Evolutionary conservation across 805 yeast genomes (phyloP).

Genomic region (Candida palmyrensis): DNA sequence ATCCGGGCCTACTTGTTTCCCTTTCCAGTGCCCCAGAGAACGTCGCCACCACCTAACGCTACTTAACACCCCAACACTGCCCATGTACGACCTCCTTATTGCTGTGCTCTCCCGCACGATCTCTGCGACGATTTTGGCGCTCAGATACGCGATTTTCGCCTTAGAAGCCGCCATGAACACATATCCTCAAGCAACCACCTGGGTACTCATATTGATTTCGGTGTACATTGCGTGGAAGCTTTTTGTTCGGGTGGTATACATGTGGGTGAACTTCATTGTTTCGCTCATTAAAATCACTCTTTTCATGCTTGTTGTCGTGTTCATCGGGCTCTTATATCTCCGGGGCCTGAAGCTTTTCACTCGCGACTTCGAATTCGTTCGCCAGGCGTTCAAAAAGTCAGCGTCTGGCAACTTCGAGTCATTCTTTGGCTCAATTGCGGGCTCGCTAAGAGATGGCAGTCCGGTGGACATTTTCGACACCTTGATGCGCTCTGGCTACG

Average conservation of each 20-base stretch:
- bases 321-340: slow-evolving; percentile 1
- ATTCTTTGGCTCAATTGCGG: neutral
- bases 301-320: neutral
- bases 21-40: no score
- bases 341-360: slow-evolving; percentile 1
- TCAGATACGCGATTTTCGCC: neutral
- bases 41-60: no score
- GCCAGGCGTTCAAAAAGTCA: no score
- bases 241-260: neutral
- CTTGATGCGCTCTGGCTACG: no score
- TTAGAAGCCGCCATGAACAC: neutral
- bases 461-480: no score
- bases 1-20: no score
- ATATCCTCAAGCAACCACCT: slow-evolving; percentile 1
- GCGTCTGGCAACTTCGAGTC: neutral
- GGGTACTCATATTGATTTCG: neutral
- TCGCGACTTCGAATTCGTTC: neutral
- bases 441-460: no score
- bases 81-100: neutral
- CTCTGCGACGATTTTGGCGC: neutral
- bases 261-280: slow-evolving; percentile 2
- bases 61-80: neutral
- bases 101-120: neutral
- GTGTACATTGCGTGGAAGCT: neutral
- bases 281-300: slow-evolving; percentile 1